Base-by-base conservation (phyloP, 768 basidiomycete genomes). In the Tricholoma matsutake region DNA sequence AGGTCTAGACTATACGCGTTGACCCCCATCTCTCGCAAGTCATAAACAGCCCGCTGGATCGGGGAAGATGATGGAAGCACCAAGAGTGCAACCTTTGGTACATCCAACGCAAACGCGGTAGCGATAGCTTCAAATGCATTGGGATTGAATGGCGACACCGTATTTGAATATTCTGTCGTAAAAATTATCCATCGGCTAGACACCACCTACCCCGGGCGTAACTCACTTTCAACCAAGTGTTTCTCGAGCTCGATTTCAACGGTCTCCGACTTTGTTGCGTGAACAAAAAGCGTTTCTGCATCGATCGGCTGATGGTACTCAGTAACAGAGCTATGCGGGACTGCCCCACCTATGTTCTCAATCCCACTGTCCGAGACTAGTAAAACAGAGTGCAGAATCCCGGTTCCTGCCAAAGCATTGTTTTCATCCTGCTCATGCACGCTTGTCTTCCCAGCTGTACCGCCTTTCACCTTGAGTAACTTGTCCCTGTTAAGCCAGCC, bases 21-120 rank as follows among this genome's bases (percentile, higher is more conserved):
- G 20, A 92, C 81, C 0, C 91, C 89, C 64, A 92, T 72, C 63
- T 75, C 74, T 32, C 80, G 81, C 64, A 92, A 76, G 55, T 91
- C 91, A 59, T 82, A 79, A 11, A 92, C 79, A 39, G 83, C 83
- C 22, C 86, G 83, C 54, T 79, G 80, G 20, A 92, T 82, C 0
- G 88, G 78, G 16, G 84, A 82, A 22, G 77, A 77, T 6, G 89
- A 78, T 3, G 86, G 86, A 37, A 92, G 69, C 16, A 91, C 86
- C n/a, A 92, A 75, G 16, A 92, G 75, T 18, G 84, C 91, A 11
- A 83, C 67, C 41, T 80, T 78, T 39, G 88, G 86, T 20, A 92
- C 91, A 57, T 91, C 89, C 18, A 91, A 69, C 16, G 89, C 91
- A 69, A 92, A 88, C 4, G 80, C 78, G 9, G 83, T 81, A 5